Base-by-base conservation (phyloP, 2,329 filamentous ascomycete genomes). In the Aspergillus cejpii region DNA sequence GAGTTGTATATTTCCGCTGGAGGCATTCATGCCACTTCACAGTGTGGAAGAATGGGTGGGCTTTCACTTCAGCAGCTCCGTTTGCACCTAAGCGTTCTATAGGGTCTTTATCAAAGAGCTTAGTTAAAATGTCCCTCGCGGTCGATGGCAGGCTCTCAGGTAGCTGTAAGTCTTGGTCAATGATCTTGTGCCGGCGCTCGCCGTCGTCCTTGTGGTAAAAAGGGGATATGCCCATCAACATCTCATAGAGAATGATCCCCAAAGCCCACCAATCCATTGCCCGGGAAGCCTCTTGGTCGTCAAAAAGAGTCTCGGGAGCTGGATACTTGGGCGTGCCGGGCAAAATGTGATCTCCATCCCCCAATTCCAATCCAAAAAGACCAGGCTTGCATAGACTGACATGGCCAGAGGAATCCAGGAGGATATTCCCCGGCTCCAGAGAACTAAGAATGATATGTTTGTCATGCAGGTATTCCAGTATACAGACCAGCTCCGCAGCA, bases 401-500 rank as follows among this genome's bases (percentile, higher is more conserved):
- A 37, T 52, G 47, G 28, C 50, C 50, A 39, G 41, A 47, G 37
- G 47, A 52, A 46, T 52, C 50, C 14, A 44, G 37, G 39, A 50
- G 41, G 23, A 50, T 39, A 44, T 52, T 44, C 42, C 46, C 50
- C 15, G 39, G 29, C 23, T 46, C 45, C 29, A 50, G 39, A 44
- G 39, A 38, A 43, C 20, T 17, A 27, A 45, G 39, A 31, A 52
- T 50, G 39, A 46, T 49, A 38, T 48, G 17, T 31, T 41, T 50
- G 37, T 37, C 40, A 50, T 52, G 50, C 37, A 52, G 39, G 43
- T 50, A 52, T 45, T 52, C 50, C 23, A 50, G 43, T 41, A 31
- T 44, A 34, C 44, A 52, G 19, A 52, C 34, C 36, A 52, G 47
- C 36, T 52, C 50, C 29, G 47, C 47, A 39, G 44, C 42, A 44